phyloP scores from a whole-genome alignment of 2,329 filamentous ascomycete species.

The Penicillium sp. region DNA sequence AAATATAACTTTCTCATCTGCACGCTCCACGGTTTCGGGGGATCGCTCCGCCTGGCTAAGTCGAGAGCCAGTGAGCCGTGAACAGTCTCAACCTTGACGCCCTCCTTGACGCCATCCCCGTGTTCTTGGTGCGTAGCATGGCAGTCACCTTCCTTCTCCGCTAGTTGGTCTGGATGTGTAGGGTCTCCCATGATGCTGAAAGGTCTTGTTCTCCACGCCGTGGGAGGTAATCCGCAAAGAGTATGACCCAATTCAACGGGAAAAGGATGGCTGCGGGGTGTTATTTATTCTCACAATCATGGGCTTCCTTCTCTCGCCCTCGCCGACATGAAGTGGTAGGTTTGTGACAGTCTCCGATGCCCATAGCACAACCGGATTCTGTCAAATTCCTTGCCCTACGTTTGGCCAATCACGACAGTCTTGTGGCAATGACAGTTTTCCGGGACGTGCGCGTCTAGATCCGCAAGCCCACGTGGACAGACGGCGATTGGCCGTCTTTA shows the following conservation, averaged over 20 bases:
- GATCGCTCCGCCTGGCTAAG: constrained; percentile 6
- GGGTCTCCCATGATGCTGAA: neutral
- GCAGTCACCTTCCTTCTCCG: neutral
- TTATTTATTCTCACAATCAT: neutral
- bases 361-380: neutral
- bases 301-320: neutral
- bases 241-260: neutral
- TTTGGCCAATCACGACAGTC: neutral
- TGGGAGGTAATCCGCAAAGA: neutral
- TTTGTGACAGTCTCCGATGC: neutral
- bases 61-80: constrained; percentile 14
- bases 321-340: neutral
- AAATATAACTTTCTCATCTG: constrained; percentile 12
- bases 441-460: too few species aligned
- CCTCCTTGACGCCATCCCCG: neutral
- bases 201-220: neutral
- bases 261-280: neutral
- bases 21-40: constrained; percentile 11
- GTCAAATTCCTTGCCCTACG: neutral
- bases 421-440: too few species aligned
- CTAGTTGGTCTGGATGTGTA: neutral
- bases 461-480: too few species aligned
- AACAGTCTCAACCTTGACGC: constrained; percentile 9
- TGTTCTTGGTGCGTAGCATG: constrained; percentile 3
- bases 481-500: too few species aligned